Evolutionary conservation across 306 rosid genomes (phyloP), one percentile per base, ranked within the genome.

Genomic region (Begonia peltatifolia): DNA sequence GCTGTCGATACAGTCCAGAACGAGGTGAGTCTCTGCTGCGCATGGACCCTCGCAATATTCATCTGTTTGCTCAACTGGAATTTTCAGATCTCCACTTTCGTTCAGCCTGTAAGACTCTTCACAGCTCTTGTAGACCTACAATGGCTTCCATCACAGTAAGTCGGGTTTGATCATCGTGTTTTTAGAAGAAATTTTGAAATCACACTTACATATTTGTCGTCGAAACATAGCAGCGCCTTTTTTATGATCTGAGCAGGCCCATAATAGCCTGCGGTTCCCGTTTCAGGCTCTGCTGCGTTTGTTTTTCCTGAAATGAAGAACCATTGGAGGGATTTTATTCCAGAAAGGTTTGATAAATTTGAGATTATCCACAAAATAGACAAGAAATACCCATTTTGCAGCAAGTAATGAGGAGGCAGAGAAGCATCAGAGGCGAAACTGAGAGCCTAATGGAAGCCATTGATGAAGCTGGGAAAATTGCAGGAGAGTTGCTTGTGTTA

Each of bases 201-300:
- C 15, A 3, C 36, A 17, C 81, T 66, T 65, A 90, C 97, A 66
- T 83, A 60, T 75, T 75, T 80, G 53, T 85, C 76, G 58, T 78
- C 74, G 79, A 90, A 90, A 64, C 97, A 85, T 0, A 74, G 82
- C 70, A 90, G 71, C 15, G 97, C 97, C 51, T 73, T 80, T 67
- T 87, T 61, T 35, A 78, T 67, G 42, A 90, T 68, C 68, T 76
- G 74, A 65, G 84, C 11, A 9, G 94, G 87, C 47, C 83, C 87
- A n/a, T 57, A 54, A 6, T 5, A 64, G 47, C 12, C 13, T 0
- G 12, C 58, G 11, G 14, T 50, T 7, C 77, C 57, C 2, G 63
- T 42, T 10, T 63, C 64, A 0, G 77, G 67, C 2, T 30, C 66
- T 14, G 61, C 68, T 7, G 69, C 79, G 11, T 68, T 72, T 46